Percentiles rank a stretch among this genome's conserved stretches.
Conservation (phyloP, 2,329 filamentous ascomycete genomes). For the Shiraia bambusicola region DNA sequence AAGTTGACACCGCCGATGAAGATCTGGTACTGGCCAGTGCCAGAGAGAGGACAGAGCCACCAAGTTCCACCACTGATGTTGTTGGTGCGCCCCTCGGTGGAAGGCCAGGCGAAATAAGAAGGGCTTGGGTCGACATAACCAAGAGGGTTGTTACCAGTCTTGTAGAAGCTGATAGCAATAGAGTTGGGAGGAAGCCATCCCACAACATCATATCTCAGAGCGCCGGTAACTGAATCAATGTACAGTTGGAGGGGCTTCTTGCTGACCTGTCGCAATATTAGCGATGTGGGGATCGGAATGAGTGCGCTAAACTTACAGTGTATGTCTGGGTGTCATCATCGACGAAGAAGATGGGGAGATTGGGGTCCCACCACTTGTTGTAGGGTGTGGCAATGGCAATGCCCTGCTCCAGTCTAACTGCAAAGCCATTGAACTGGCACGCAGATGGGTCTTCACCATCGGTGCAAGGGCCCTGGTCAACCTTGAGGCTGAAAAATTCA, state of each 20-base stretch:
- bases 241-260: constrained; percentile 32
- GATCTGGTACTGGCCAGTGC: constrained; percentile 30
- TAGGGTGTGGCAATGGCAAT: constrained; percentile 33
- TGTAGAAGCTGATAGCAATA: constrained; percentile 27
- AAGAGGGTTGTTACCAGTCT: constrained; percentile 32
- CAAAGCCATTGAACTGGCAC: constrained; percentile 21
- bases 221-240: constrained; percentile 22
- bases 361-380: constrained; percentile 31
- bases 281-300: not conserved
- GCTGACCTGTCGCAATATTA: constrained; percentile 26
- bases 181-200: constrained; percentile 27
- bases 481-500: constrained; percentile 26
- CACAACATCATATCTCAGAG: constrained; percentile 28
- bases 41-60: constrained; percentile 22
- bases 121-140: constrained; percentile 21
- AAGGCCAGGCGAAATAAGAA: constrained; percentile 32
- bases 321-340: constrained; percentile 31
- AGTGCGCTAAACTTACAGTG: constrained; percentile 21
- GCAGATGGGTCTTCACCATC: not conserved
- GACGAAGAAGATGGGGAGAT: constrained; percentile 32
- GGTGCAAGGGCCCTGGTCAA: constrained; percentile 20
- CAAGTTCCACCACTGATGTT: constrained; percentile 13
- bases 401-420: constrained; percentile 27
- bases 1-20: constrained; percentile 31
- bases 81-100: constrained; percentile 16